Evolutionary conservation across 768 basidiomycete species (phyloP).

Genomic region (Coprinopsis strossmayeri): DNA sequence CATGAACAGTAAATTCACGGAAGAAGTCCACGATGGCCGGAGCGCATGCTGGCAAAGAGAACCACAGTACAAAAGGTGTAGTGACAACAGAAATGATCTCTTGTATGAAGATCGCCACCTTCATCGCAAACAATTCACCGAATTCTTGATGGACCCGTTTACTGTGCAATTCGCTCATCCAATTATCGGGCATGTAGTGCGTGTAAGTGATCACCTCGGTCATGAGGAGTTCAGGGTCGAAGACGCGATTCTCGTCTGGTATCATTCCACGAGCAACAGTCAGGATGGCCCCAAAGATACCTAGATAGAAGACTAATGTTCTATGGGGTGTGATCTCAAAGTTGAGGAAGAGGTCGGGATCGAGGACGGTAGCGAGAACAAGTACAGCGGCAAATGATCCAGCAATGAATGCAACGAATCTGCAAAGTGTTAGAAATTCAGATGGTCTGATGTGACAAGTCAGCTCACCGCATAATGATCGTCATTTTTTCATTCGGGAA

Average conservation of each 20-base stretch:
- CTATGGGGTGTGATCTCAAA: conserved; percentile 94
- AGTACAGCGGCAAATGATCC: conserved; percentile 97
- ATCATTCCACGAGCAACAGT: conserved; percentile 93
- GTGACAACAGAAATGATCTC: conserved; percentile 88
- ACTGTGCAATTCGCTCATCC: conserved; percentile 86
- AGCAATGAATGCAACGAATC: conserved; percentile 93
- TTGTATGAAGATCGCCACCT: conserved; percentile 77
- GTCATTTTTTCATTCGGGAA: conserved; percentile 95
- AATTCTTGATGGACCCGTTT: conserved; percentile 90
- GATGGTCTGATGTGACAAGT: neutral
- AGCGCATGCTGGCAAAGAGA: conserved; percentile 84
- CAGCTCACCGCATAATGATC: conserved; percentile 78
- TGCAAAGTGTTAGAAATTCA: conserved; percentile 21
- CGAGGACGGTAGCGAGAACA: conserved; percentile 83
- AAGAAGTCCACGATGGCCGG: conserved; percentile 95
- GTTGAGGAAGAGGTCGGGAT: conserved; percentile 88
- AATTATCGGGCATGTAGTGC: conserved; percentile 92
- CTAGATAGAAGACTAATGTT: conserved; percentile 90
- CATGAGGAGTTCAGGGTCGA: conserved; percentile 92
- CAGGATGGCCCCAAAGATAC: conserved; percentile 80
- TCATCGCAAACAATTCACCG: conserved; percentile 90
- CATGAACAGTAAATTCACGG: conserved; percentile 94
- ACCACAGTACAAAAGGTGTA: conserved; percentile 92
- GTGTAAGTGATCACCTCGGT: conserved; percentile 89
- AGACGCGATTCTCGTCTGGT: conserved; percentile 88